Evolutionary conservation across 2,329 filamentous ascomycete species (phyloP), one percentile per base, ranked within the genome.

Genomic region (Raffaelea ambrosiae): DNA sequence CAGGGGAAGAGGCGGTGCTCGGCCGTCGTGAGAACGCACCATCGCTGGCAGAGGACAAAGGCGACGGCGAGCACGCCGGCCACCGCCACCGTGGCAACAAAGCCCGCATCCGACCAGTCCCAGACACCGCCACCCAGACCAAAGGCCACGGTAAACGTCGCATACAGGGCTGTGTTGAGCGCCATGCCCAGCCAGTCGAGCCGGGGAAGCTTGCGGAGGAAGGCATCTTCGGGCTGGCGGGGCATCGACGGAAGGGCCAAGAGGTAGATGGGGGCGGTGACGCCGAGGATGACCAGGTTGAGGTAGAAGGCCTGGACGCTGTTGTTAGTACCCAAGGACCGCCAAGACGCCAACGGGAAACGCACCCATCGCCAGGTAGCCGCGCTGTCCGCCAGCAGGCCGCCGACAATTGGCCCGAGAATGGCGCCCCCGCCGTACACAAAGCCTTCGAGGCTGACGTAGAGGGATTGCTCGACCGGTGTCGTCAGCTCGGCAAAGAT

Each of bases 61-160:
- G 61, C 52, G 29, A 72, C 57, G 35, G 70, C 60, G 0, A 71
- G 54, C 0, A 73, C 58, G 3, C 40, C 53, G 3, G 48, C 39
- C 21, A 55, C 39, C 5, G 57, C 49, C 5, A 55, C 46, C 16
- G 51, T 42, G 8, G 50, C 55, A 11, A 56, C 49, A 33, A 54
- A 47, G 20, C 50, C 50, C 18, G 48, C 52, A 22, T 46, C 49
- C 40, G 61, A 56, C 75, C 76, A 82, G 0, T 63, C 54, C 46
- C 69, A 80, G 8, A 67, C 35, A 1, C 61, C 59, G 1, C 77
- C 76, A 9, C 72, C 76, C 40, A 78, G 74, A 47, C 65, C 66
- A 49, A 79, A 66, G 2, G 66, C 73, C 59, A 81, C 67, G 22
- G 73, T 61, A 29, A 72, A 53, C 8, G 60, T 59, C 1, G 65